Conservation (phyloP, 352 stramenopile genomes). For the Plasmopara viticola region DNA sequence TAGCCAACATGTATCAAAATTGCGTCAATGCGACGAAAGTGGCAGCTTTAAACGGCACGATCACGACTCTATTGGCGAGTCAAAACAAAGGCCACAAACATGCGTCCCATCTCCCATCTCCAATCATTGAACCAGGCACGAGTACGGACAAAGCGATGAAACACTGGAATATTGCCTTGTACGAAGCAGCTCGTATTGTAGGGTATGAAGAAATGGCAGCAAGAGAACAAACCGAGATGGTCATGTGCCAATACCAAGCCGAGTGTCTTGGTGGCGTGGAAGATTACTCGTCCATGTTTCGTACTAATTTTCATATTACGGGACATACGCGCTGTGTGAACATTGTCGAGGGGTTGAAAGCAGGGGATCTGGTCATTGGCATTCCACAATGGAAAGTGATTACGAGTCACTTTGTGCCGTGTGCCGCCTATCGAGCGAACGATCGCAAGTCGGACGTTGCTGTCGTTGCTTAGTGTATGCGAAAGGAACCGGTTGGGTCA, state of each 20-base stretch:
- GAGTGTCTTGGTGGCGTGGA: slow-evolving; percentile 41
- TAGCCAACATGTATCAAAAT: slow-evolving; percentile 52
- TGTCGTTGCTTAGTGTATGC: too few relatives aligned
- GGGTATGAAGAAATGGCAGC: slow-evolving; percentile 36
- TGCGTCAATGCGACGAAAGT: slow-evolving; percentile 20
- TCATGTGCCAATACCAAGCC: slow-evolving; percentile 40
- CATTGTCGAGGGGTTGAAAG: slow-evolving; percentile 28
- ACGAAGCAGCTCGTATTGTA: slow-evolving; percentile 36
- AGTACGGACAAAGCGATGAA: slow-evolving; percentile 27
- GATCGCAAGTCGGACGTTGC: too few relatives aligned
- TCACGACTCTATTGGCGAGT: slow-evolving; percentile 1
- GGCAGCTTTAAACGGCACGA: neutral
- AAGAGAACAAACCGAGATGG: slow-evolving; percentile 46
- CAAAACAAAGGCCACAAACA: neutral
- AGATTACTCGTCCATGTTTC: slow-evolving; percentile 40
- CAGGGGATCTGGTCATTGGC: slow-evolving; percentile 38
- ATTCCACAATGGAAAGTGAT: slow-evolving; percentile 44
- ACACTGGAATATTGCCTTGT: slow-evolving; percentile 43
- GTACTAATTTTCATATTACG: slow-evolving; percentile 34
- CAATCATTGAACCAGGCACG: slow-evolving; percentile 16
- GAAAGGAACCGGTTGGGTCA: too few relatives aligned
- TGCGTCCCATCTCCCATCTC: slow-evolving; percentile 2
- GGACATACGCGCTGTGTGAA: slow-evolving; percentile 44
- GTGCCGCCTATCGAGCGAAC: slow-evolving; percentile 9
- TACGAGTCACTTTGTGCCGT: slow-evolving; percentile 32